A percentile compares a stretch with the other conserved stretches of the same genome.
Conservation (phyloP, 805 yeast genomes). For the Ogataea sp. region DNA sequence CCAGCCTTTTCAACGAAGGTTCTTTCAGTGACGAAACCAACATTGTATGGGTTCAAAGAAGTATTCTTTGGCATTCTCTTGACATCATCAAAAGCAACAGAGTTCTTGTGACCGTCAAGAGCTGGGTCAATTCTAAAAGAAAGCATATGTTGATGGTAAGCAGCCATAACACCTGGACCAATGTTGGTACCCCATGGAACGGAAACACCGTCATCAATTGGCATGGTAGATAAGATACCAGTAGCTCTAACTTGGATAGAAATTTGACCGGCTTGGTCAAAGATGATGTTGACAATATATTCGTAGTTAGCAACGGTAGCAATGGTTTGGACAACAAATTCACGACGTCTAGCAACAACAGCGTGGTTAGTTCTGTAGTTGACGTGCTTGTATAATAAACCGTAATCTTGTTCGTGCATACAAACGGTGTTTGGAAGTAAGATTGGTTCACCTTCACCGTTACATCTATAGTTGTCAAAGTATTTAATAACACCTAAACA, state of each 20-base stretch:
- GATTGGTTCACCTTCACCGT: slow-evolving; percentile 53
- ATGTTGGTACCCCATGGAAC: slow-evolving; percentile 72
- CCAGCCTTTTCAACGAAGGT: slow-evolving; percentile 64
- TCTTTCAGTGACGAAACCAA: slow-evolving; percentile 62
- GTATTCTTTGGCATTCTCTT: slow-evolving; percentile 49
- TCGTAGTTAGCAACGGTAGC: slow-evolving; percentile 84
- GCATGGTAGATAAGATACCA: slow-evolving; percentile 81
- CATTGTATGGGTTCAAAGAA: slow-evolving; percentile 53
- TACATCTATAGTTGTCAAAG: slow-evolving; percentile 51
- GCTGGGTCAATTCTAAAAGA: slow-evolving; percentile 79
- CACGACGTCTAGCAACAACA: slow-evolving; percentile 72
- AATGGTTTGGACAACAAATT: slow-evolving; percentile 70
- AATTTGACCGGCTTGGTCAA: slow-evolving; percentile 72
- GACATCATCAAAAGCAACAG: slow-evolving; percentile 66
- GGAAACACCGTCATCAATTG: slow-evolving; percentile 57
- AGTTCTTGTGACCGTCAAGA: slow-evolving; percentile 70
- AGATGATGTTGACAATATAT: slow-evolving; percentile 62
- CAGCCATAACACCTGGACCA: slow-evolving; percentile 76
- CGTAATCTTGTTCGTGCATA: slow-evolving; percentile 75
- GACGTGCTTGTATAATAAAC: slow-evolving; percentile 69
- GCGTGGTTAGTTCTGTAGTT: slow-evolving; percentile 68
- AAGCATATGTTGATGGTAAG: slow-evolving; percentile 76
- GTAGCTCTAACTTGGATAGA: slow-evolving; percentile 78
- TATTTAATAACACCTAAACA: slow-evolving; percentile 76
- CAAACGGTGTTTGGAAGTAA: slow-evolving; percentile 65